Base-by-base conservation (phyloP, 768 basidiomycete genomes). In the Lactifluus pinguis region DNA sequence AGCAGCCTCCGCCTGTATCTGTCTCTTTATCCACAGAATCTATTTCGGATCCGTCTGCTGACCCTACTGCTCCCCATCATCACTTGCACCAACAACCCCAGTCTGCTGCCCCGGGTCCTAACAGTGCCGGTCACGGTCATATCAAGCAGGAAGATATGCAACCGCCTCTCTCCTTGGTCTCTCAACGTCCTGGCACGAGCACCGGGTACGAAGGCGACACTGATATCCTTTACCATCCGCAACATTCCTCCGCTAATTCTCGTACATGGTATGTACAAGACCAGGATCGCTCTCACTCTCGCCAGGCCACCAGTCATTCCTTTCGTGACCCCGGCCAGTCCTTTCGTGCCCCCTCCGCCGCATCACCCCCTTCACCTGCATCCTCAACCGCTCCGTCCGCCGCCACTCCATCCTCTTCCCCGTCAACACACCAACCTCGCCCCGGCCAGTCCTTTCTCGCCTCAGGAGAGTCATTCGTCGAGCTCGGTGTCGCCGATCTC, bases 281-380 rank as follows among this genome's bases (percentile, higher is more conserved):
- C 65, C 63, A 75, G 66, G 79, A 71, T 71, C 63, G 71, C 69
- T 65, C 67, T 49, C 55, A 72, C 72, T 67, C 73, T 55, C 72
- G 77, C 51, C 73, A 74, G 63, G 67, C 70, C 69, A 75, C 70
- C 68, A 76, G 67, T 51, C 83, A 85, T 83, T 86, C 85, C 83
- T 86, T 86, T 85, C 85, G 83, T 80, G 83, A 83, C 78, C 76
- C 83, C 56, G 76, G 79, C 82, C 85, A 86, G 83, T 86, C 86
- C 85, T 86, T 86, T 86, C 86, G 83, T 84, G 78, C 73, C 80
- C 78, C 80, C 72, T 70, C 78, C 66, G 62, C 76, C 70, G 71
- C 77, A 59, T 64, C 75, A 68, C 29, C 75, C 68, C 66, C 78
- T 72, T 58, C 78, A 76, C 69, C 74, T 74, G 32, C 66, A 62